Conservation (phyloP, 2,329 filamentous ascomycete species). For the Pseudovirgaria hyperparasitica region DNA sequence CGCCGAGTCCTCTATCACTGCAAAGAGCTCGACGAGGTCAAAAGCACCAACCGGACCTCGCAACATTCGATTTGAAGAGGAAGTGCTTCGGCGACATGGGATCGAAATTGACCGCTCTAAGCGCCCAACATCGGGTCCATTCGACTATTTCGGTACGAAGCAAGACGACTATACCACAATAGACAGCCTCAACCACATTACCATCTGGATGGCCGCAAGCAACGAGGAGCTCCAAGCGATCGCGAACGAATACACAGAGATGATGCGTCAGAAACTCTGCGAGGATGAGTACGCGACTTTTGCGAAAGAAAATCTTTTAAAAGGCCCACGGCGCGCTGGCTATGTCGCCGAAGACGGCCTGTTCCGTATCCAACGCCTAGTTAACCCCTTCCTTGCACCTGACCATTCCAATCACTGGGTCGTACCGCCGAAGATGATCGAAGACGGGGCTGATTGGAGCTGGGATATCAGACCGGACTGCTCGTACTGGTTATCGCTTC, state of each 20-base stretch:
- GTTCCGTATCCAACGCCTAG: slow-evolving; percentile 3
- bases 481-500: slow-evolving; percentile 4
- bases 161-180: slow-evolving; percentile 1
- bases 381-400: slow-evolving; percentile 2
- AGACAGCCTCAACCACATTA: slow-evolving; percentile 1
- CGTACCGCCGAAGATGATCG: neutral
- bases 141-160: slow-evolving; percentile 2
- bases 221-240: neutral
- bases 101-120: slow-evolving; percentile 2
- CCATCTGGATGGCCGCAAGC: slow-evolving; percentile 1
- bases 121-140: slow-evolving; percentile 1
- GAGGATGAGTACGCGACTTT: slow-evolving; percentile 3
- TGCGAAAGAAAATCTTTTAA: slow-evolving; percentile 3
- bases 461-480: slow-evolving; percentile 4
- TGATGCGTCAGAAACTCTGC: slow-evolving; percentile 2
- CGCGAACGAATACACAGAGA: slow-evolving; percentile 3
- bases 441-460: neutral
- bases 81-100: slow-evolving; percentile 1
- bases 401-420: slow-evolving; percentile 1
- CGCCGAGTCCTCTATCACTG: slow-evolving; percentile 1
- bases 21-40: too few relatives aligned
- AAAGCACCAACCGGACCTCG: slow-evolving; percentile 1
- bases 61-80: slow-evolving; percentile 1
- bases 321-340: slow-evolving; percentile 1
- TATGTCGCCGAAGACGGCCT: neutral